Evolutionary conservation across 768 basidiomycete genomes (phyloP).

Genomic region (Cystofilobasidium capitatum): DNA sequence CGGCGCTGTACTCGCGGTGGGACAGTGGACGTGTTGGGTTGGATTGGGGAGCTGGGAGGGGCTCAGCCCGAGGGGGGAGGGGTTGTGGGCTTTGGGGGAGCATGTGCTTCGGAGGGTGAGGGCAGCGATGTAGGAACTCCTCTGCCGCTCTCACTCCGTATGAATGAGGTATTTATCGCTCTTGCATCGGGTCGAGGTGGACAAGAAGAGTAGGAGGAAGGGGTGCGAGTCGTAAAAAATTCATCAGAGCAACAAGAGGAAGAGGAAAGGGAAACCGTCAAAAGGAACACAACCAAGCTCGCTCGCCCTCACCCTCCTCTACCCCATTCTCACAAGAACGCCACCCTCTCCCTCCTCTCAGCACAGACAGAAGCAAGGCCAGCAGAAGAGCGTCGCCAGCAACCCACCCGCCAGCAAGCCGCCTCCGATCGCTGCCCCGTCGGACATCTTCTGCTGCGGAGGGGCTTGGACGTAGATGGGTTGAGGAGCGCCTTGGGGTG

Average conservation of each 20-base stretch:
- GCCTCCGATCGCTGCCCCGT: neutral
- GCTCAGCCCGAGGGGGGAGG: neutral
- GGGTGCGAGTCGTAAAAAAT: too few species aligned
- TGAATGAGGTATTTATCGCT: too few species aligned
- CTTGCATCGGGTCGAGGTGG: too few species aligned
- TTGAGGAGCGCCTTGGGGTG: neutral
- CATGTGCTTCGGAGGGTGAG: neutral
- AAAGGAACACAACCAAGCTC: neutral
- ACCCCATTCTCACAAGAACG: neutral
- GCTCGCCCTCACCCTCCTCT: neutral
- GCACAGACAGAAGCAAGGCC: neutral
- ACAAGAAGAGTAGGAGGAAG: too few species aligned
- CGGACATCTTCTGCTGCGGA: neutral
- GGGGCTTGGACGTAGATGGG: neutral
- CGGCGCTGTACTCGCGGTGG: neutral
- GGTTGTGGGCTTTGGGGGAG: neutral
- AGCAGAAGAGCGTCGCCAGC: neutral
- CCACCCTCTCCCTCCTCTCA: neutral
- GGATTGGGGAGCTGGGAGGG: slow-evolving; percentile 2
- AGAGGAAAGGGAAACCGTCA: neutral
- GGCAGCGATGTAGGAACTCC: neutral
- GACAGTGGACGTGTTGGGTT: slow-evolving; percentile 6
- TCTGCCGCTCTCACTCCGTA: too few species aligned
- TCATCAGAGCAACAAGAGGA: neutral
- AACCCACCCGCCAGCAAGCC: neutral